Percentiles rank a stretch among this genome's conserved stretches.
phyloP scores from a whole-genome alignment of 139 green algal genomes.

The Nannochloris sp. region DNA sequence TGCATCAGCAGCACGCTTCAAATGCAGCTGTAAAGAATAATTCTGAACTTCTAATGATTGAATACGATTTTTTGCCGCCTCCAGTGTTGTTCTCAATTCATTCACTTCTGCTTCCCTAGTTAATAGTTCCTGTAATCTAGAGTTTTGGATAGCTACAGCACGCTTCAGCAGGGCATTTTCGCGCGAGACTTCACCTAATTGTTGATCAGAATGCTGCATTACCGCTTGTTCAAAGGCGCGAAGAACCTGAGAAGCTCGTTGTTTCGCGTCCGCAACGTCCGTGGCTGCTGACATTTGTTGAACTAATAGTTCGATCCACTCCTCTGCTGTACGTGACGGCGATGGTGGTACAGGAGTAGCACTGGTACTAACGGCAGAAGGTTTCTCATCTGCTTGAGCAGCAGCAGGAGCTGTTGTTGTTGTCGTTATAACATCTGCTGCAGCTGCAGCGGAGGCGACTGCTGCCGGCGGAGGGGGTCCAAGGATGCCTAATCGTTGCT shows the following conservation, averaged over 20 bases:
- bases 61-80: conserved; percentile 51
- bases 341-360: not conserved
- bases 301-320: conserved; percentile 73
- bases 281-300: conserved; percentile 59
- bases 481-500: not conserved
- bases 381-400: not conserved
- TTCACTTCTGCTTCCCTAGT: conserved; percentile 39
- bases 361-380: not conserved
- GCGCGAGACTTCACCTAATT: conserved; percentile 34
- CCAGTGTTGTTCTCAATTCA: conserved; percentile 38
- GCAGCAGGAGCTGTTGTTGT: not conserved
- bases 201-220: conserved; percentile 2
- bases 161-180: conserved; percentile 75
- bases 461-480: no score
- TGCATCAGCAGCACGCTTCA: conserved; percentile 50
- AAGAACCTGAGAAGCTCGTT: conserved; percentile 48
- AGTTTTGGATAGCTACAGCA: conserved; percentile 73
- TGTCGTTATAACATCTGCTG: not conserved
- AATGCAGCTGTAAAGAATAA: conserved; percentile 67
- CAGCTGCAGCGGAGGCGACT: not conserved
- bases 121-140: conserved; percentile 43
- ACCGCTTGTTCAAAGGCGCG: conserved; percentile 65
- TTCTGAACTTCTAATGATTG: conserved; percentile 65
- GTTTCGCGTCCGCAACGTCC: conserved; percentile 54
- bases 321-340: conserved; percentile 23